Conservation (phyloP, 805 yeast species). For the Lipomyces anomalus region DNA sequence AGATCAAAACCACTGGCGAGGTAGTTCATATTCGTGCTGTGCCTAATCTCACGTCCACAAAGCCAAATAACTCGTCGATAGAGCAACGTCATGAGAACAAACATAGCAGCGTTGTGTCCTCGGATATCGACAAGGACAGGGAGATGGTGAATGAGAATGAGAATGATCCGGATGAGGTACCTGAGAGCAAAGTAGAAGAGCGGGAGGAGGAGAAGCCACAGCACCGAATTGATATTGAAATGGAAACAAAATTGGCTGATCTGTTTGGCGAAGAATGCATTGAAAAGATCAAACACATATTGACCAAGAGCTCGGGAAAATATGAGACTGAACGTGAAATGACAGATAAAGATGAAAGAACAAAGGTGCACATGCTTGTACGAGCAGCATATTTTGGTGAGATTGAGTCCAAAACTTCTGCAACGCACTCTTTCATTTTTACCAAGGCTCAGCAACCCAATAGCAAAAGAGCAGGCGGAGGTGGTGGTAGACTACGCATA, state of each 20-base stretch:
- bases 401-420: conserved; percentile 74
- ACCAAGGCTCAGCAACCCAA: conserved; percentile 28
- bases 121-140: no score
- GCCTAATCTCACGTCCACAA: conserved; percentile 46
- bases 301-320: conserved; percentile 45
- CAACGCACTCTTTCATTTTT: conserved; percentile 58
- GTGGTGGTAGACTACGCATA: background rate
- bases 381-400: conserved; percentile 67
- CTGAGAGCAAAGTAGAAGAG: conserved; percentile 27
- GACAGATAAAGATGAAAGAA: conserved; percentile 66
- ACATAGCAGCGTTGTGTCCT: no score
- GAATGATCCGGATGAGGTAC: conserved; percentile 27
- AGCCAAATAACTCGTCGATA: conserved; percentile 45
- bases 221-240: conserved; percentile 38
- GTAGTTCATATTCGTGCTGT: conserved; percentile 73
- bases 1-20: conserved; percentile 59
- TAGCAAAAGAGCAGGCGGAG: background rate
- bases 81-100: conserved; percentile 33
- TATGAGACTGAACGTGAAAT: conserved; percentile 55
- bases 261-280: conserved; percentile 58
- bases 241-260: conserved; percentile 45
- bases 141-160: no score
- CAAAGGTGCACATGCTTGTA: conserved; percentile 68
- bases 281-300: conserved; percentile 49
- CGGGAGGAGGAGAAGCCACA: background rate